Base-by-base conservation (phyloP, 164 flowering plant genomes). In the Warburgia ugandensis region DNA sequence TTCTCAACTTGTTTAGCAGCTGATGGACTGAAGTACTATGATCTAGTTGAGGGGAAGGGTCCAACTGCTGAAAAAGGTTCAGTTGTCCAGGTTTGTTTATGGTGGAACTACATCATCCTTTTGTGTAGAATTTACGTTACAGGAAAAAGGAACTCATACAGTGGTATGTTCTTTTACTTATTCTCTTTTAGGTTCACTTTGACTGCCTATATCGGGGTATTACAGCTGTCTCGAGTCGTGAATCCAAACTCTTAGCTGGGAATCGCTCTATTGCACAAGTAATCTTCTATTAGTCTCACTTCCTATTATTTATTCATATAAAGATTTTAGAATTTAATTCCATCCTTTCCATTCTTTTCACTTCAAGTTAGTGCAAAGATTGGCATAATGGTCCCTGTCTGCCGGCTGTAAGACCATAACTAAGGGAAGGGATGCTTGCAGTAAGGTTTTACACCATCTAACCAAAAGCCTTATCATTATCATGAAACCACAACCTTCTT, bases 231-330 rank as follows among this genome's bases (percentile, higher is more conserved):
- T 88, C 99, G 21, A 92, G 85, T 62, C 74, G 95, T 60, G 96
- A 88, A 68, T 88, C 99, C 26, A 85, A 85, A 68, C 75, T 88
- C 38, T 62, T 88, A 52, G 96, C 96, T 39, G 96, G 99, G 52
- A 92, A 92, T 65, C 90, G 96, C 35, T 77, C 47, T 37, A 92
- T 92, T 54, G 74, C 95, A 6, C 95, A 88, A 91, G 98, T 87
- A 58, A 33, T 60, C 35, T 40, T 55, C n/a, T n/a, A n/a, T n/a
- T n/a, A n/a, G n/a, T n/a, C n/a, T n/a, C n/a, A n/a, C n/a, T n/a
- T n/a, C n/a, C n/a, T n/a, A n/a, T n/a, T n/a, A n/a, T n/a, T n/a
- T n/a, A n/a, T n/a, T n/a, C n/a, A n/a, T n/a, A n/a, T n/a, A n/a
- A n/a, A n/a, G n/a, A n/a, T n/a, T n/a, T n/a, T n/a, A n/a, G n/a